Conservation (phyloP, 2,329 filamentous ascomycete genomes). For the Fusarium sp. region DNA sequence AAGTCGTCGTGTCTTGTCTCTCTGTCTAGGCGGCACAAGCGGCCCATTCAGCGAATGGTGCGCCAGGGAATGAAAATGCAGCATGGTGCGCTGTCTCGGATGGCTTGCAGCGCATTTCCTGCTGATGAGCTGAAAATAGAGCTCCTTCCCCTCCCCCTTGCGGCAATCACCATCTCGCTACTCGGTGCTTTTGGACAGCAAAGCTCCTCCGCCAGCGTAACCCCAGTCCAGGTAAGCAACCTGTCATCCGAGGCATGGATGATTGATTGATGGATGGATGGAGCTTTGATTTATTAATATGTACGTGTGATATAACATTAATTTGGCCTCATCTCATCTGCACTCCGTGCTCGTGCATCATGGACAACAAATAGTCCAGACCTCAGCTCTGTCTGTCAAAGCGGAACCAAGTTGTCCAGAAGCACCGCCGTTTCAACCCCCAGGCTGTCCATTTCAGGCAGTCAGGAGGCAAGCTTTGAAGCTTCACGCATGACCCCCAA, state of each 20-base stretch:
- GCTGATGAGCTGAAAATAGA: slow-evolving; percentile 17
- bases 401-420: background rate
- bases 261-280: background rate
- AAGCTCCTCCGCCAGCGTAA: background rate
- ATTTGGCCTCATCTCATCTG: slow-evolving; percentile 14
- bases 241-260: slow-evolving; percentile 7
- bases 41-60: slow-evolving; percentile 28
- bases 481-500: slow-evolving; percentile 6
- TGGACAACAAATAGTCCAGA: background rate
- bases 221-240: background rate
- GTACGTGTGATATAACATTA: background rate
- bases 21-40: background rate
- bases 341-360: slow-evolving; percentile 4
- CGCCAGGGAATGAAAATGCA: slow-evolving; percentile 9
- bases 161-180: slow-evolving; percentile 19
- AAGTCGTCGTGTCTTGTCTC: background rate
- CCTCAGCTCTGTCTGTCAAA: background rate
- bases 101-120: slow-evolving; percentile 26
- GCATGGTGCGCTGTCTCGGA: slow-evolving; percentile 13
- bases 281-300: background rate
- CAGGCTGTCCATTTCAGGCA: background rate
- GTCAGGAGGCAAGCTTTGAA: background rate
- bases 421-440: background rate
- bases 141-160: background rate
- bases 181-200: background rate